phyloP scores from a whole-genome alignment of 768 basidiomycete genomes.

The Chalciporus pseudorubinellus region DNA sequence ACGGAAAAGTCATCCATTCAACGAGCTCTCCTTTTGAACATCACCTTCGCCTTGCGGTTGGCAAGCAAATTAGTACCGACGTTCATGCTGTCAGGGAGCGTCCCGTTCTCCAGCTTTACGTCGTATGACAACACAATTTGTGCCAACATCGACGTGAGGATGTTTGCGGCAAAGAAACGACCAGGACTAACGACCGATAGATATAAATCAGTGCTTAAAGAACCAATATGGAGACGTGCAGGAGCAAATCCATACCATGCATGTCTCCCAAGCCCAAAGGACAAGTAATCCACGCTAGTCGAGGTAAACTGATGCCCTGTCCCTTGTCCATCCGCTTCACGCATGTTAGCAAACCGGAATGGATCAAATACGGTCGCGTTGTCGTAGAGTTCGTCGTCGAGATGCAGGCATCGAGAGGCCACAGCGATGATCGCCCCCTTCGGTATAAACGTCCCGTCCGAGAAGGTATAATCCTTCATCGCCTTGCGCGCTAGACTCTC shows the following conservation, averaged over 20 bases:
- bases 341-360: conserved; percentile 43
- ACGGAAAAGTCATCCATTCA: background rate
- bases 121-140: conserved; percentile 34
- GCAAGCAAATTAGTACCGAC: background rate
- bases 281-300: conserved; percentile 31
- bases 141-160: conserved; percentile 46
- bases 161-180: conserved; percentile 41
- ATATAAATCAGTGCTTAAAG: too few relatives aligned
- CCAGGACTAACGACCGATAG: background rate
- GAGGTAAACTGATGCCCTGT: conserved; percentile 36
- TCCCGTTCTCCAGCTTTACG: conserved; percentile 4
- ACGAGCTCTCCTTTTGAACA: conserved; percentile 4
- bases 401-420: conserved; percentile 20
- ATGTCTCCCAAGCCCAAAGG: conserved; percentile 35
- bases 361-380: conserved; percentile 41
- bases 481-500: conserved; percentile 31
- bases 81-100: background rate
- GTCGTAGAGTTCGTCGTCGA: conserved; percentile 23
- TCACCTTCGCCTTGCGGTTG: background rate
- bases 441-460: conserved; percentile 36
- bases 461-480: conserved; percentile 31
- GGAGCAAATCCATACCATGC: conserved; percentile 19
- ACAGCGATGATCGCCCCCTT: conserved; percentile 26
- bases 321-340: conserved; percentile 32
- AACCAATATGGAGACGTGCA: background rate